Evolutionary conservation across 495 filamentous ascomycete genomes (phyloP).

Genomic region (Penicillium coffeae): DNA sequence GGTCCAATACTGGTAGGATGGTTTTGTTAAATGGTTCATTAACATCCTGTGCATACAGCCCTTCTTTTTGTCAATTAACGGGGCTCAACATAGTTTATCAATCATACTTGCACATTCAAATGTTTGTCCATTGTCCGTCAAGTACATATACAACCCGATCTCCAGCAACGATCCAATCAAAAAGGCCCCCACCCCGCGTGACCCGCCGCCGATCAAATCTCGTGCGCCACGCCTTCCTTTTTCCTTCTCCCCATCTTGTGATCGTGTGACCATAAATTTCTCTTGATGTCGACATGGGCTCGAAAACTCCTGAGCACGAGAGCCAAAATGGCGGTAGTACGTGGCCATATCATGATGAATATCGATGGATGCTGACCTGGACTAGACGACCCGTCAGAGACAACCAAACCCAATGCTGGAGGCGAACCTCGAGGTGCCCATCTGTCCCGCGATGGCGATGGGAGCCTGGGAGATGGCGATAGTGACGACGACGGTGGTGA

Average conservation of each 20-base stretch:
- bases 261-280: background rate
- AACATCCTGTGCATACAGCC: too few relatives aligned
- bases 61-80: too few relatives aligned
- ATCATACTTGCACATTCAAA: too few relatives aligned
- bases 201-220: too few relatives aligned
- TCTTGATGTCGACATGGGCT: conserved; percentile 29
- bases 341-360: background rate
- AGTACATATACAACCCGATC: too few relatives aligned
- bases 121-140: too few relatives aligned
- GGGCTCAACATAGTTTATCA: too few relatives aligned
- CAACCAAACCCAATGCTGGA: conserved; percentile 39
- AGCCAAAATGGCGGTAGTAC: conserved; percentile 20
- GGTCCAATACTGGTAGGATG: too few relatives aligned
- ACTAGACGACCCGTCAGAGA: conserved; percentile 20
- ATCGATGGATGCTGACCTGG: background rate
- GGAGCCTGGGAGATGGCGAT: conserved; percentile 36
- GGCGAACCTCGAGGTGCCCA: conserved; percentile 33
- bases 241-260: background rate
- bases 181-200: too few relatives aligned
- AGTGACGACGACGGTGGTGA: conserved; percentile 56
- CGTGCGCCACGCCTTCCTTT: background rate
- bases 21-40: too few relatives aligned
- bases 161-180: too few relatives aligned
- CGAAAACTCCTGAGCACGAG: conserved; percentile 26
- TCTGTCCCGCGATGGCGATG: conserved; percentile 40